Evolutionary conservation across 768 basidiomycete genomes (phyloP).

Genomic region (Dacryopinax primogenitus): DNA sequence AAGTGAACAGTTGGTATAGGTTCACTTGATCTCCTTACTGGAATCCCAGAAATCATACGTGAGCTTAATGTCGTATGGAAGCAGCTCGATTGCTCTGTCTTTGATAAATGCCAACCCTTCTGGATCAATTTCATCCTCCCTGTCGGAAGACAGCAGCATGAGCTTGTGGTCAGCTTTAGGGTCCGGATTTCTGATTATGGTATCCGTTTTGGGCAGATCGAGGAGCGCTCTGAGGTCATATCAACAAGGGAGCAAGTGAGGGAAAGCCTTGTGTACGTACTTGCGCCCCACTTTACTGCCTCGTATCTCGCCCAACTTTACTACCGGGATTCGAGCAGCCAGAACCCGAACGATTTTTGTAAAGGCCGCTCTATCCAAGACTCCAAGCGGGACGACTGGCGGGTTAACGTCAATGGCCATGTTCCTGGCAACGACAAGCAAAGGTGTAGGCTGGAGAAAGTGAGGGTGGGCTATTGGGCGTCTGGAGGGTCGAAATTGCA

Average conservation of each 20-base stretch:
- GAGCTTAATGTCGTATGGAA: not conserved
- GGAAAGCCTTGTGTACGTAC: conserved; percentile 16
- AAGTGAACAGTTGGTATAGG: not conserved
- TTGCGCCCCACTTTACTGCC: conserved; percentile 19
- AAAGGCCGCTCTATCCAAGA: conserved; percentile 54
- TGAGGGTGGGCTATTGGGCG: not conserved
- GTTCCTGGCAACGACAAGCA: not conserved
- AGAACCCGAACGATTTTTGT: conserved; percentile 52
- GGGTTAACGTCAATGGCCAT: not conserved
- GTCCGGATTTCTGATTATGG: conserved; percentile 30
- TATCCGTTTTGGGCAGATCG: conserved; percentile 55
- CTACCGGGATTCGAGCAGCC: conserved; percentile 49
- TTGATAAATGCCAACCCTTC: conserved; percentile 1
- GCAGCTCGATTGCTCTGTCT: not conserved
- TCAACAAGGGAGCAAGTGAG: not conserved
- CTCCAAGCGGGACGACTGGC: conserved; percentile 6
- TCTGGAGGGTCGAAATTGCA: not conserved
- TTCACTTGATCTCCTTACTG: not conserved
- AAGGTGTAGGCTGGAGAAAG: not conserved
- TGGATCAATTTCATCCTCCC: not conserved
- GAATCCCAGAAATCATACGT: not conserved
- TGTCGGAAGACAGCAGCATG: not conserved
- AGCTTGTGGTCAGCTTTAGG: not conserved
- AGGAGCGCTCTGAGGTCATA: conserved; percentile 24
- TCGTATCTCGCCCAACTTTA: conserved; percentile 39